Evolutionary conservation across 2,329 filamentous ascomycete genomes (phyloP).

Genomic region (Penicillium sp.): DNA sequence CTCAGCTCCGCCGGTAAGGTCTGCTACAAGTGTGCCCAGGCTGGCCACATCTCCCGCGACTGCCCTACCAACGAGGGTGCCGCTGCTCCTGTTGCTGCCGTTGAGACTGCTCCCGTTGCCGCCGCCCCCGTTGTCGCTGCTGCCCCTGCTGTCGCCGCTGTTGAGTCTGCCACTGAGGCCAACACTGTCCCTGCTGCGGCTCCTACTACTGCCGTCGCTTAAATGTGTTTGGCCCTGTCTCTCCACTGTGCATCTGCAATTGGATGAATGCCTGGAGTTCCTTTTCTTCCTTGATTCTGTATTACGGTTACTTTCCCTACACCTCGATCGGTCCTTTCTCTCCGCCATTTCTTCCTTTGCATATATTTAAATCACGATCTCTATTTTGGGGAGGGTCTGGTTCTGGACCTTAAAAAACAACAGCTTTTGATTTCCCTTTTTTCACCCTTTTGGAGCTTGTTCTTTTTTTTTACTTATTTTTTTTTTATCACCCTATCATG

Average conservation of each 20-base stretch:
- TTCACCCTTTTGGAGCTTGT: constrained; percentile 23
- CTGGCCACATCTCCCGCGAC: constrained; percentile 93
- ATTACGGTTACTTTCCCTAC: constrained; percentile 33
- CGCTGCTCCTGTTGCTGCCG: constrained; percentile 36
- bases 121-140: constrained; percentile 31
- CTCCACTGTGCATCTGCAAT: constrained; percentile 13
- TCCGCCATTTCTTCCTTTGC: constrained; percentile 36
- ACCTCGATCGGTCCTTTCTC: constrained; percentile 25
- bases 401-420: neutral
- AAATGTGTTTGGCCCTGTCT: constrained; percentile 24
- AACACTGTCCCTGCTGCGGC: constrained; percentile 32
- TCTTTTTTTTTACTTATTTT: constrained; percentile 34
- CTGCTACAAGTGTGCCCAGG: constrained; percentile 95
- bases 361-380: constrained; percentile 38
- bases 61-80: constrained; percentile 70
- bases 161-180: constrained; percentile 38
- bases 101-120: constrained; percentile 24
- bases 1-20: constrained; percentile 96
- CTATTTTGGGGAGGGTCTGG: constrained; percentile 19
- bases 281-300: constrained; percentile 26
- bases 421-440: constrained; percentile 23
- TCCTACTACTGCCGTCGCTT: constrained; percentile 48
- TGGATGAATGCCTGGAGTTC: constrained; percentile 1
- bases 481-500: constrained; percentile 31
- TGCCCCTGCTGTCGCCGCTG: constrained; percentile 37